A percentile compares a stretch with the other conserved stretches of the same genome.
Evolutionary conservation across 148 eudicot genomes (phyloP).

Genomic region (Nepenthes gracilis): DNA sequence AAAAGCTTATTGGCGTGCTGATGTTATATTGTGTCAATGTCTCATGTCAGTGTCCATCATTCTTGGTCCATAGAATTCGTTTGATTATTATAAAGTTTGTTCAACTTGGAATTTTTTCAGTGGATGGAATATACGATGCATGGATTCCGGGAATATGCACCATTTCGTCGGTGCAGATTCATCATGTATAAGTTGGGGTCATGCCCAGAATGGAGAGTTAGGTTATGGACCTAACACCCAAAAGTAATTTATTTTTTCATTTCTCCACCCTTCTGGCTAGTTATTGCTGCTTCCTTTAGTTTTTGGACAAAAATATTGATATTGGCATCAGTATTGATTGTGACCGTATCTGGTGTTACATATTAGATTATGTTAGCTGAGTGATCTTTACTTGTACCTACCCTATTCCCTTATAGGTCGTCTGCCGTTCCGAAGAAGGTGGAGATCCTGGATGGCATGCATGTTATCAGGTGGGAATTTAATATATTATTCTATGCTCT

Average conservation of each 20-base stretch:
- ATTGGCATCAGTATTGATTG: too few relatives aligned
- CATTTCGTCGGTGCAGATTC: slow-evolving; percentile 94
- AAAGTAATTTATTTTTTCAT: slow-evolving; percentile 23
- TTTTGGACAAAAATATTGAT: too few relatives aligned
- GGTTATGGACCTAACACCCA: slow-evolving; percentile 74
- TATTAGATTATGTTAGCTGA: too few relatives aligned
- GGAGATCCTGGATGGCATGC: slow-evolving; percentile 67
- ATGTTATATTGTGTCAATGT: too few relatives aligned
- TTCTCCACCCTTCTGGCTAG: not conserved
- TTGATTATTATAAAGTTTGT: not conserved
- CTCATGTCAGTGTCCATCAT: too few relatives aligned
- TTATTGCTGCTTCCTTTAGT: not conserved
- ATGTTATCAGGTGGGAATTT: slow-evolving; percentile 47
- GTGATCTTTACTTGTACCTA: too few relatives aligned
- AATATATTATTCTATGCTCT: not conserved
- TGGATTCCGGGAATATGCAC: slow-evolving; percentile 88
- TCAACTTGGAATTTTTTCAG: slow-evolving; percentile 20
- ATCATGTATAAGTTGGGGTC: slow-evolving; percentile 98
- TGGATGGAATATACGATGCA: slow-evolving; percentile 90
- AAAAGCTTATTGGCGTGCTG: too few relatives aligned
- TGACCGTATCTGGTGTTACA: too few relatives aligned
- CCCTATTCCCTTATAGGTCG: slow-evolving; percentile 24
- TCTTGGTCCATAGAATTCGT: too few relatives aligned
- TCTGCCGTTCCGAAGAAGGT: slow-evolving; percentile 63
- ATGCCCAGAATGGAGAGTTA: slow-evolving; percentile 81